phyloP scores from a whole-genome alignment of 352 stramenopile genomes.

The Phytophthora pseudosyringae region DNA sequence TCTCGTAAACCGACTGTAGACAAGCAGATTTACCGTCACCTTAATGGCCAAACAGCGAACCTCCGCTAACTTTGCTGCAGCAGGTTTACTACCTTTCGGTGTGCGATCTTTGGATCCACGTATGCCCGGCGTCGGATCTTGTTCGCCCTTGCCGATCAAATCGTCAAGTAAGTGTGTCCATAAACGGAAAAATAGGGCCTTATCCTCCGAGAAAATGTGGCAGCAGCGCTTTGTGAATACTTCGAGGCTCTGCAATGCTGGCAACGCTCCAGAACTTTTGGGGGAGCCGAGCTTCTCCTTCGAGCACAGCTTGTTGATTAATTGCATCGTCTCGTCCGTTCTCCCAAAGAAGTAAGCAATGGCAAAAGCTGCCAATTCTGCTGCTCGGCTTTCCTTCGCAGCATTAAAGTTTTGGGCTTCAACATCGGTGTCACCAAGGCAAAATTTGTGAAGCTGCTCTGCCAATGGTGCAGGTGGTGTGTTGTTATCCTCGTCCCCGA shows the following conservation, averaged over 20 bases:
- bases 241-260: conserved; percentile 64
- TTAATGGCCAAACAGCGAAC: conserved; percentile 67
- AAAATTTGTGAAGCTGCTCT: conserved; percentile 58
- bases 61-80: conserved; percentile 42
- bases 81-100: conserved; percentile 23
- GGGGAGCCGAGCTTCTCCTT: conserved; percentile 51
- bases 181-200: conserved; percentile 35
- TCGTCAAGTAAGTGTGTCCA: conserved; percentile 60
- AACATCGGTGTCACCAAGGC: conserved; percentile 41
- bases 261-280: conserved; percentile 26
- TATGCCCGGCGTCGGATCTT: conserved; percentile 6
- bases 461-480: conserved; percentile 42
- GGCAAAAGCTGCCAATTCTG: conserved; percentile 58
- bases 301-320: conserved; percentile 60
- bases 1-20: conserved; percentile 42
- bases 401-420: conserved; percentile 33
- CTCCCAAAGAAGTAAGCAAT: conserved; percentile 58
- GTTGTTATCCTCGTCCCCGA: conserved; percentile 27
- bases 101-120: conserved; percentile 27
- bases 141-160: conserved; percentile 31
- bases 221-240: conserved; percentile 69
- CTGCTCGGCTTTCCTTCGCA: conserved; percentile 44
- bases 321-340: conserved; percentile 37
- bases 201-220: conserved; percentile 30
- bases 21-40: conserved; percentile 63